Evolutionary conservation across 495 filamentous ascomycete species (phyloP), one percentile per base, ranked within the genome.

Genomic region (Symbiotaphrina buchneri): DNA sequence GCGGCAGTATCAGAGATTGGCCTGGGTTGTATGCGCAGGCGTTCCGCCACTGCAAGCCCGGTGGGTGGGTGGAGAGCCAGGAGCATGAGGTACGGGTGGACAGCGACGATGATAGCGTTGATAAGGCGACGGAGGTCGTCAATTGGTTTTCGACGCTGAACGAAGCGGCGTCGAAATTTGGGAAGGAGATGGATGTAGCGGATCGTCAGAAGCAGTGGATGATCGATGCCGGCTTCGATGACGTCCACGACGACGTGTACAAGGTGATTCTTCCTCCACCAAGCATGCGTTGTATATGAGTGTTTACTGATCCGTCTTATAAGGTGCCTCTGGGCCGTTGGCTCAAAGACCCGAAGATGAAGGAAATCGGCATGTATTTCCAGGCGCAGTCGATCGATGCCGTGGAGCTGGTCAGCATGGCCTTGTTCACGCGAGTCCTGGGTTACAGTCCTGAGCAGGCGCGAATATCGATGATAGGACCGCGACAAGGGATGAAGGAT

Each of bases 21-120:
- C 23, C 23, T 2, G 27, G 36, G 10, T 31, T 54, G 27, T 45
- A 51, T 19, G 14, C 35, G 10, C 45, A 51, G 41, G 39, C 37
- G 31, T 50, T 28, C 22, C 41, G 37, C 39, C 47, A 47, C 18
- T 37, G 48, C 11, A 44, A 44, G 26, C 64, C 64, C 3, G 62
- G 63, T 30, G 65, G 56, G 21, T 68, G 57, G 46, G 42, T 66
- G 23, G 65, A 71, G 35, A 43, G 63, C 33, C 53, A 61, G 34
- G 63, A 70, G 34, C 41, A 61, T 17, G 39, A 43, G 21, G 47
- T 48, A 24, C 36, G 36, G 33, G 44, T 56, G 14, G 30, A 36
- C 6, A 53, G 48, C 37, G 58, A 63, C 38, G 63, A 66, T 47
- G 40, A 44, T 21, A 52, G 46, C 24, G 35, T 55, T 5, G 39